Percentiles rank a stretch among this genome's conserved stretches.
These are phyloP conservation scores for Aspergillus haitiensis DNA, from an alignment of 495 filamentous ascomycete genomes.

Conservation along the genomic window DNA sequence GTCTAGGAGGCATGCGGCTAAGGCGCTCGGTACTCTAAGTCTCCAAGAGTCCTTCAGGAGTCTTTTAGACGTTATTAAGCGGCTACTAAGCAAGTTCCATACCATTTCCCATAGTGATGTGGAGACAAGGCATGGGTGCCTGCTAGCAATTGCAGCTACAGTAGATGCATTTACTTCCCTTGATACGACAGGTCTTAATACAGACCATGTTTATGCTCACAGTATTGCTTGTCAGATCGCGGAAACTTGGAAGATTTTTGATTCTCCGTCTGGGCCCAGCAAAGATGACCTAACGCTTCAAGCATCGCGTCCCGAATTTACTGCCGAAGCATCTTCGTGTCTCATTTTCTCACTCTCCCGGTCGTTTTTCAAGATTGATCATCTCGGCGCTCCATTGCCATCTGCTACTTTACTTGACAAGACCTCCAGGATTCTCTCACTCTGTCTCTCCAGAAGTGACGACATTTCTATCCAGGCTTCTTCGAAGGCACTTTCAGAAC, in stretches of 20 bases:
- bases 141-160: slow-evolving; percentile 57
- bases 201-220: slow-evolving; percentile 18
- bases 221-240: slow-evolving; percentile 29
- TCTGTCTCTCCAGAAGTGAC: slow-evolving; percentile 49
- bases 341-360: slow-evolving; percentile 50
- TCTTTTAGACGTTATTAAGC: slow-evolving; percentile 35
- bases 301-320: slow-evolving; percentile 65
- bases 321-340: slow-evolving; percentile 62
- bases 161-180: slow-evolving; percentile 36
- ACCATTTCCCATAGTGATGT: slow-evolving; percentile 58
- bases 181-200: slow-evolving; percentile 8
- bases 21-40: slow-evolving; percentile 63
- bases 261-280: slow-evolving; percentile 36
- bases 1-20: slow-evolving; percentile 70
- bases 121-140: slow-evolving; percentile 66
- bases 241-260: slow-evolving; percentile 44
- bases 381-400: slow-evolving; percentile 17
- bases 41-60: slow-evolving; percentile 34
- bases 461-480: slow-evolving; percentile 49
- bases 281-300: slow-evolving; percentile 48
- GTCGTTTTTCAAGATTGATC: slow-evolving; percentile 13
- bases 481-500: slow-evolving; percentile 43
- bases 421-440: slow-evolving; percentile 39
- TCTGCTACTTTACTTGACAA: slow-evolving; percentile 34
- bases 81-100: slow-evolving; percentile 45